Evolutionary conservation across 2,329 filamentous ascomycete genomes (phyloP).

Genomic region (Neonectria sp.): DNA sequence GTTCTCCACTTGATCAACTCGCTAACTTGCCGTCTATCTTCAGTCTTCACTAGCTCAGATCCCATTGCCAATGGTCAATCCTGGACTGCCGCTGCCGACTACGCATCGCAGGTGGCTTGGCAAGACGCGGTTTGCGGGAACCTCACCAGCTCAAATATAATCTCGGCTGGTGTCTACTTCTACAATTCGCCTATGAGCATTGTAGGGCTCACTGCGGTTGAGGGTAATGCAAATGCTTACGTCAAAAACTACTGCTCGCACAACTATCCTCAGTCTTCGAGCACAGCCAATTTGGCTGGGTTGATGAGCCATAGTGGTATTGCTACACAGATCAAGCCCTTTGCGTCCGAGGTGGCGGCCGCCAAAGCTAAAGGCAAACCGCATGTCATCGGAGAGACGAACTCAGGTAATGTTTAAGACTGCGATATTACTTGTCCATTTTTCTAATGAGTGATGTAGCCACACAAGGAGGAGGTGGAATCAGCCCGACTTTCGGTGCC

Average conservation of each 20-base stretch:
- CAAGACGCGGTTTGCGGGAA: constrained; percentile 50
- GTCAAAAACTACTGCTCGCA: constrained; percentile 61
- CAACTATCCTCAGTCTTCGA: constrained; percentile 59
- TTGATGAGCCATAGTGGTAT: constrained; percentile 61
- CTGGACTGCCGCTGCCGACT: constrained; percentile 53
- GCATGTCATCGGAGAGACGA: constrained; percentile 62
- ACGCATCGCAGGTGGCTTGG: constrained; percentile 51
- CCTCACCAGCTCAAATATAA: constrained; percentile 46
- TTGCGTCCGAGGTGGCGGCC: constrained; percentile 54
- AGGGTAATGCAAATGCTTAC: constrained; percentile 54
- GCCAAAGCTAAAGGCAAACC: constrained; percentile 54
- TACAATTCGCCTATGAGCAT: constrained; percentile 54
- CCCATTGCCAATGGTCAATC: constrained; percentile 43
- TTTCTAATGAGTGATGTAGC: constrained; percentile 36
- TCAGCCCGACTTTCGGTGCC: constrained; percentile 58
- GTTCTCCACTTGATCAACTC: neutral
- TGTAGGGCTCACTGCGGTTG: constrained; percentile 51
- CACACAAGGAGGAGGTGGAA: constrained; percentile 56
- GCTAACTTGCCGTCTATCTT: constrained; percentile 16
- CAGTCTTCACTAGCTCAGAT: constrained; percentile 32
- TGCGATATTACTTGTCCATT: too few relatives aligned
- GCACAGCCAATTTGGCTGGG: constrained; percentile 52
- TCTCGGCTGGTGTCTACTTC: constrained; percentile 55
- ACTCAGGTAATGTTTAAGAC: constrained; percentile 47
- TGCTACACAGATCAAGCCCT: constrained; percentile 54